Evolutionary conservation across 176 grass and related monocot genomes (phyloP), one percentile per base, ranked within the genome.

Genomic region (Pharus latifolius): DNA sequence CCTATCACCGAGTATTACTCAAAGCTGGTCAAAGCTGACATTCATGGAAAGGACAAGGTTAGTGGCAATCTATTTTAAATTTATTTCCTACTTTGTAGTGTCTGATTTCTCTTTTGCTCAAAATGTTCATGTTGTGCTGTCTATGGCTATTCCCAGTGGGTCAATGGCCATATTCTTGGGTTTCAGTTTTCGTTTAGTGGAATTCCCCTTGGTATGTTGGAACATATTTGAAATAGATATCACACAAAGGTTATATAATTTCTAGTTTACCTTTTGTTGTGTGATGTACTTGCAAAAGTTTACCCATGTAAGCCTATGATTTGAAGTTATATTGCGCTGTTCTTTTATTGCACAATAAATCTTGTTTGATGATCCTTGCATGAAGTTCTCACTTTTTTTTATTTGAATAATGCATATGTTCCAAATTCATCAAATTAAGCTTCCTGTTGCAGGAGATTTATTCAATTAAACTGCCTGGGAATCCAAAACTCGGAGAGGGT

Each of bases 21-120:
- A n/a, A 96, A 87, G 77, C 92, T 96, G 67, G 92, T 92, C 37
- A 96, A 96, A 89, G 85, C 88, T 76, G 92, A 96, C 58, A 82
- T 96, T 55, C 88, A 92, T 87, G 85, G 92, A 49, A 96, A 89
- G 17, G 92, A 92, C 49, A 96, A 92, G 92, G 92, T 83, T 42
- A 67, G 75, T 63, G 37, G 20, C 40, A 9, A 48, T 33, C 60
- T 50, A 4, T 40, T 60, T 53, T 33, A 45, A 10, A 31, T 27
- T 12, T 52, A 26, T n/a, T 52, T 46, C 25, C 5, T 7, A 34
- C 56, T 46, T 9, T 16, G 2, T 15, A n/a, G 32, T 47, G 46
- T 3, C 17, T 16, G 59, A 8, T 34, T 31, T 20, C 29, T 49
- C n/a, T n/a, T n/a, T n/a, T n/a, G n/a, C n/a, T n/a, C n/a, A n/a